Evolutionary conservation across 1,139 yeast genomes (phyloP).

Genomic region (Blastobotrys persicus): DNA sequence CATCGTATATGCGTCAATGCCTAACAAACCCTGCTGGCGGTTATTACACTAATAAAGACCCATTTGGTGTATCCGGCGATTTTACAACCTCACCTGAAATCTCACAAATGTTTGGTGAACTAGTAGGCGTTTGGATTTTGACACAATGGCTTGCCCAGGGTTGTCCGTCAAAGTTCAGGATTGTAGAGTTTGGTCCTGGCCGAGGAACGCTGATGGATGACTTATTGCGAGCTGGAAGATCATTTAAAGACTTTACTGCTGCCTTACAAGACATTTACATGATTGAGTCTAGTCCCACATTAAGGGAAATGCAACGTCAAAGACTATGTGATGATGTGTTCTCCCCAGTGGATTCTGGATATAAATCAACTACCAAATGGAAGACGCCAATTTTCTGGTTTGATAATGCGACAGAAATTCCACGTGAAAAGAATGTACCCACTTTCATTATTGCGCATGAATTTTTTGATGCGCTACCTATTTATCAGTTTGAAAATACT

Average conservation of each 20-base stretch:
- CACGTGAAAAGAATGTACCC: slow-evolving; percentile 42
- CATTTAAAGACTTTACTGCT: slow-evolving; percentile 32
- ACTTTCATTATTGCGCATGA: slow-evolving; percentile 80
- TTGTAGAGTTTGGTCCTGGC: slow-evolving; percentile 91
- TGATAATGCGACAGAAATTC: slow-evolving; percentile 62
- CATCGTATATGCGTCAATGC: slow-evolving; percentile 80
- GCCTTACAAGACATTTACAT: slow-evolving; percentile 47
- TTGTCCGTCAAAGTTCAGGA: slow-evolving; percentile 47
- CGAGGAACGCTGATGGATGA: slow-evolving; percentile 78
- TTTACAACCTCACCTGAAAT: slow-evolving; percentile 86
- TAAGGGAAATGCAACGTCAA: slow-evolving; percentile 57
- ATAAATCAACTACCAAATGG: slow-evolving; percentile 49
- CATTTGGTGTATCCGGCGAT: slow-evolving; percentile 69
- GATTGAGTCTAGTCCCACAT: slow-evolving; percentile 71
- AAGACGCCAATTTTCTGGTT: slow-evolving; percentile 62
- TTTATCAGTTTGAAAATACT: slow-evolving; percentile 64
- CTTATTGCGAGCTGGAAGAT: slow-evolving; percentile 41
- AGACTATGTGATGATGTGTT: slow-evolving; percentile 45
- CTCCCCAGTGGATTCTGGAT: slow-evolving; percentile 38
- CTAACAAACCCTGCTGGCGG: slow-evolving; percentile 76
- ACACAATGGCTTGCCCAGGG: slow-evolving; percentile 60
- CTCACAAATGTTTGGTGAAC: slow-evolving; percentile 84
- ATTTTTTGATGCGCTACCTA: slow-evolving; percentile 84
- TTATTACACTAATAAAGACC: slow-evolving; percentile 75
- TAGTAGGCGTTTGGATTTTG: slow-evolving; percentile 68